Evolutionary conservation across 805 yeast species (phyloP).

Genomic region (Ogataea angusta): DNA sequence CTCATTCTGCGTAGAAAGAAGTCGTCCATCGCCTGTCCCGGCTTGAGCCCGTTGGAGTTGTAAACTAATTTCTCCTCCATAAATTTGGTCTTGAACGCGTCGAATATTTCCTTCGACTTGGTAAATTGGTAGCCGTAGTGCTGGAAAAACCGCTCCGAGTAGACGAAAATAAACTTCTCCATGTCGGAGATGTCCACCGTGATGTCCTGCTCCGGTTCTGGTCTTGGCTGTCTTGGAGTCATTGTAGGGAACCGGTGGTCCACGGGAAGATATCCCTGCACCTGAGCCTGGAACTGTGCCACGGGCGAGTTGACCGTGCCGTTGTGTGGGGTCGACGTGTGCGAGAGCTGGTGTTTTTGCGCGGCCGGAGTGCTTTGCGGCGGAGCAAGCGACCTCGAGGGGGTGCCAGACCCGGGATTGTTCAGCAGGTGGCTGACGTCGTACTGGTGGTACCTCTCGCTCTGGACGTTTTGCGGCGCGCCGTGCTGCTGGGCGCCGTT

Average conservation of each 20-base stretch:
- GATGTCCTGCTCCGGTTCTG: conserved; percentile 10
- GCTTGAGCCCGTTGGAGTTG: conserved; percentile 11
- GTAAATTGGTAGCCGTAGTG: conserved; percentile 25
- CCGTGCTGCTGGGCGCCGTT: conserved; percentile 6
- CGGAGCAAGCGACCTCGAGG: conserved; percentile 8
- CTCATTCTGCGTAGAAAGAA: conserved; percentile 20
- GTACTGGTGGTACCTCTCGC: conserved; percentile 18
- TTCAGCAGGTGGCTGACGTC: conserved; percentile 17
- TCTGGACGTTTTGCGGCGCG: conserved; percentile 1
- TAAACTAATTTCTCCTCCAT: conserved; percentile 31
- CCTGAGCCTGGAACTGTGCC: conserved; percentile 11
- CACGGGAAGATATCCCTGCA: conserved; percentile 13
- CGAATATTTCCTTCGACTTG: conserved; percentile 29
- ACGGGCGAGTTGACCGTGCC: conserved; percentile 4
- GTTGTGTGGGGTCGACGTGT: conserved; percentile 1
- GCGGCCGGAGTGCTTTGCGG: conserved; percentile 5
- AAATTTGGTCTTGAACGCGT: conserved; percentile 30
- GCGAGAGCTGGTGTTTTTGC: conserved; percentile 11
- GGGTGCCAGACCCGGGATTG: conserved; percentile 7
- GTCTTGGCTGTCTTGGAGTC: conserved; percentile 1
- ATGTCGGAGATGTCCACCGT: conserved; percentile 27
- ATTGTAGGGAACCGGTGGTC: conserved; percentile 6
- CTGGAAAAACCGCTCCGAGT: conserved; percentile 32
- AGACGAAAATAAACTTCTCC: conserved; percentile 33
- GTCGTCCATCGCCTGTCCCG: conserved; percentile 20